These are phyloP conservation scores for Sechiopsis laciniata DNA, from an alignment of 306 rosid species.

Conservation along the genomic window DNA sequence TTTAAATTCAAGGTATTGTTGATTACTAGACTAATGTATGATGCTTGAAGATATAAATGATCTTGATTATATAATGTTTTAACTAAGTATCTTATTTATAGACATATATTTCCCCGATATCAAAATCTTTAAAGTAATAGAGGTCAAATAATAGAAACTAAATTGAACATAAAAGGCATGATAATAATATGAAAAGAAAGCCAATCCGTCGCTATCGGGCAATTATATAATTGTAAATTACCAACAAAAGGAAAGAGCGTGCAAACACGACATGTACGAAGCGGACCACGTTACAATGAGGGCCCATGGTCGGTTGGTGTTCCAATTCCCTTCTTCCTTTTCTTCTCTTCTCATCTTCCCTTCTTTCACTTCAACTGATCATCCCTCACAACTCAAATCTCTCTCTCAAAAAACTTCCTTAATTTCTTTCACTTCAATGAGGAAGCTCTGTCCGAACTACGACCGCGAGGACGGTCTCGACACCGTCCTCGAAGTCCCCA, in stretches of 20 bases:
- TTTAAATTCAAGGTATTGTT: too few species aligned
- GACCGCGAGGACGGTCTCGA: slow-evolving; percentile 87
- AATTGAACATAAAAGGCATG: not conserved
- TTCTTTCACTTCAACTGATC: not conserved
- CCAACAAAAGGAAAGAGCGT: slow-evolving; percentile 45
- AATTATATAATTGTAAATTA: not conserved
- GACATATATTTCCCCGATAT: too few species aligned
- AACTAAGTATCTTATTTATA: too few species aligned
- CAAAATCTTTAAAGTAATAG: too few species aligned
- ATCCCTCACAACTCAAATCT: not conserved
- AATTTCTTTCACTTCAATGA: slow-evolving; percentile 38
- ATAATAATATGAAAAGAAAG: not conserved
- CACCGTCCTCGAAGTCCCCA: slow-evolving; percentile 91
- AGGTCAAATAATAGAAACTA: too few species aligned
- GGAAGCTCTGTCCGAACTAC: slow-evolving; percentile 81
- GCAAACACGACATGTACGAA: slow-evolving; percentile 82
- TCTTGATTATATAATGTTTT: too few species aligned
- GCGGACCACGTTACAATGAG: slow-evolving; percentile 55
- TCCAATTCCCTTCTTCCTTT: slow-evolving; percentile 11
- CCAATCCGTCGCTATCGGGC: not conserved
- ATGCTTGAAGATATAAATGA: too few species aligned
- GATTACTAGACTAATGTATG: too few species aligned
- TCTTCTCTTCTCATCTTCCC: slow-evolving; percentile 7
- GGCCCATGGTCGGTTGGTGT: slow-evolving; percentile 46
- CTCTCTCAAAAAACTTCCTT: not conserved